Evolutionary conservation across 1,284 basidiomycete genomes (phyloP).

Genomic region (Trametes pubescens): DNA sequence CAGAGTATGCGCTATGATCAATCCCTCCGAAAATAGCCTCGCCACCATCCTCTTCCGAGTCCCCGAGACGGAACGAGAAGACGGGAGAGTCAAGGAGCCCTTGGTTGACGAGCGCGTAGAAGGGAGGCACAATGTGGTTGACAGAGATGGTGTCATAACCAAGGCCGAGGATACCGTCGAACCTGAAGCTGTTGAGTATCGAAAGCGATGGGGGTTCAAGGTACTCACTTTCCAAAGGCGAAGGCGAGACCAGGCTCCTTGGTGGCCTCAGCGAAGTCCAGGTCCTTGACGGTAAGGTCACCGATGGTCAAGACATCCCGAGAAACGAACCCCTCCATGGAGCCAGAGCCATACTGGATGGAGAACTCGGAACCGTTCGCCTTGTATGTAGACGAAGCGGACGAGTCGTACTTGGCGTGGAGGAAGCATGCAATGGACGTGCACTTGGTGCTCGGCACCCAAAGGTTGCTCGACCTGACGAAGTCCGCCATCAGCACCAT

Average conservation of each 20-base stretch:
- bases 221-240: conserved; percentile 90
- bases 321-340: conserved; percentile 97
- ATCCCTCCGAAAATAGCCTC: conserved; percentile 96
- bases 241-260: conserved; percentile 98
- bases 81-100: conserved; percentile 86
- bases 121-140: conserved; percentile 93
- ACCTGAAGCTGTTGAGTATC: conserved; percentile 55
- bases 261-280: conserved; percentile 96
- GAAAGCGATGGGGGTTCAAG: too few relatives aligned
- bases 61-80: conserved; percentile 95
- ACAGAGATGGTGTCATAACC: conserved; percentile 97
- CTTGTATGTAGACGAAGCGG: conserved; percentile 88
- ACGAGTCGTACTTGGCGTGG: conserved; percentile 92
- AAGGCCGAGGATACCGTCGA: conserved; percentile 96
- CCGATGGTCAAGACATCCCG: conserved; percentile 87
- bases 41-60: conserved; percentile 89
- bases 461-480: conserved; percentile 87
- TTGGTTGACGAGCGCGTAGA: conserved; percentile 94
- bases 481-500: conserved; percentile 21
- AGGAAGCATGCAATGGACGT: conserved; percentile 98
- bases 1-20: conserved; percentile 82
- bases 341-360: conserved; percentile 97
- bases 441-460: conserved; percentile 92
- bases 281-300: conserved; percentile 79
- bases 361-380: conserved; percentile 91